phyloP scores from a whole-genome alignment of 257 asterid species.

The Coffea eugenioides region DNA sequence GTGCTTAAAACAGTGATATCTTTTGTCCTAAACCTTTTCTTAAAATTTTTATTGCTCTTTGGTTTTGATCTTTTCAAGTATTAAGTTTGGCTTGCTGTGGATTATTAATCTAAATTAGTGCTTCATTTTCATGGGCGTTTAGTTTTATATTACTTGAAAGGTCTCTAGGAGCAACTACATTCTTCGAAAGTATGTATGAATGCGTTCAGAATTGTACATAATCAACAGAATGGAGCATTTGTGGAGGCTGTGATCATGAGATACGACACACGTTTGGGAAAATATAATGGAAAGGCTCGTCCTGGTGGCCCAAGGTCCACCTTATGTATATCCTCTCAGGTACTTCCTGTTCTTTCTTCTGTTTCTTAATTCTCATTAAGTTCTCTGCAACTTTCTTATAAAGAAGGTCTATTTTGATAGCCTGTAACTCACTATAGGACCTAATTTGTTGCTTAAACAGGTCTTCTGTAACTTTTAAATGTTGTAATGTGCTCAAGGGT shows the following conservation, averaged over 20 bases:
- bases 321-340: slow-evolving; percentile 96
- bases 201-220: neutral
- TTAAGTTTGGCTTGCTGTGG: neutral
- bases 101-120: no score
- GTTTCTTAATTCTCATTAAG: neutral
- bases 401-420: neutral
- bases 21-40: neutral
- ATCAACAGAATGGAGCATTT: slow-evolving; percentile 73
- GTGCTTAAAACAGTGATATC: neutral
- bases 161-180: neutral
- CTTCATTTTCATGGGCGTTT: neutral
- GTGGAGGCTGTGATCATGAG: slow-evolving; percentile 97
- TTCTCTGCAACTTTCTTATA: neutral
- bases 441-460: no score
- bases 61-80: neutral
- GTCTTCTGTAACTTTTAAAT: no score
- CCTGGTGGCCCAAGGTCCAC: slow-evolving; percentile 93
- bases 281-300: slow-evolving; percentile 82
- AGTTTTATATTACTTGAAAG: neutral
- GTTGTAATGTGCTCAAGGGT: neutral
- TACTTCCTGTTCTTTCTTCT: slow-evolving; percentile 12
- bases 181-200: neutral
- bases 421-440: neutral
- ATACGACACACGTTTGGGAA: slow-evolving; percentile 84
- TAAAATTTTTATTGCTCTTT: no score